Evolutionary conservation across 208 protist species (phyloP).

Genomic region (Perkinsela sp.): DNA sequence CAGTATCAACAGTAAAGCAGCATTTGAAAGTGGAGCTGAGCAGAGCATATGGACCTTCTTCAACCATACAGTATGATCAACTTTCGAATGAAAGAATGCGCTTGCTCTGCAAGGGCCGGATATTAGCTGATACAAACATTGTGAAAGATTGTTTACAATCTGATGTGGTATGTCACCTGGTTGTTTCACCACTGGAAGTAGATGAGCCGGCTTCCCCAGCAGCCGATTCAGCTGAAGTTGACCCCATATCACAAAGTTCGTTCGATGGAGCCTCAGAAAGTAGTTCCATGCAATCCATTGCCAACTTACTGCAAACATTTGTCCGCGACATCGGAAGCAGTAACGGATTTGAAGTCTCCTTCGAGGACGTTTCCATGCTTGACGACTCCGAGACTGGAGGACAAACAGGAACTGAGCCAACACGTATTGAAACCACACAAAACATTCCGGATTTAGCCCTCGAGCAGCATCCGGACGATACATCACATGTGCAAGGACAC

Average conservation of each 20-base stretch:
- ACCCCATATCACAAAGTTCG: not conserved
- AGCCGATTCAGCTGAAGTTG: not conserved
- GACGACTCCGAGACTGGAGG: too few species aligned
- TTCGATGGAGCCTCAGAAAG: not conserved
- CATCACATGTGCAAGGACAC: not conserved
- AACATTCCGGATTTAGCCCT: not conserved
- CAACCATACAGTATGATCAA: not conserved
- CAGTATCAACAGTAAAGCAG: not conserved
- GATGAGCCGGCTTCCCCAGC: not conserved
- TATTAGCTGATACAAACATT: not conserved
- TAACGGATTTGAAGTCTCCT: not conserved
- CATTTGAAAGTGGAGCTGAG: not conserved
- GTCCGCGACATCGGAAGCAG: not conserved
- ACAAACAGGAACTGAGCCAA: not conserved
- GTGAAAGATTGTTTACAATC: not conserved
- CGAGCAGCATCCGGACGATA: not conserved
- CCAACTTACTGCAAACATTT: not conserved
- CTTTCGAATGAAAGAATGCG: not conserved
- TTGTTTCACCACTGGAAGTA: not conserved
- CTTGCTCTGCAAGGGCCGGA: not conserved
- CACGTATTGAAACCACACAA: not conserved
- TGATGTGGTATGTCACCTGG: not conserved
- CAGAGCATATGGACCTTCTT: not conserved
- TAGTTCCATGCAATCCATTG: not conserved
- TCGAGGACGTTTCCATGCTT: not conserved